Conservation (phyloP, 192 early-diverging fungal genomes). For the Linnemannia elongata region DNA sequence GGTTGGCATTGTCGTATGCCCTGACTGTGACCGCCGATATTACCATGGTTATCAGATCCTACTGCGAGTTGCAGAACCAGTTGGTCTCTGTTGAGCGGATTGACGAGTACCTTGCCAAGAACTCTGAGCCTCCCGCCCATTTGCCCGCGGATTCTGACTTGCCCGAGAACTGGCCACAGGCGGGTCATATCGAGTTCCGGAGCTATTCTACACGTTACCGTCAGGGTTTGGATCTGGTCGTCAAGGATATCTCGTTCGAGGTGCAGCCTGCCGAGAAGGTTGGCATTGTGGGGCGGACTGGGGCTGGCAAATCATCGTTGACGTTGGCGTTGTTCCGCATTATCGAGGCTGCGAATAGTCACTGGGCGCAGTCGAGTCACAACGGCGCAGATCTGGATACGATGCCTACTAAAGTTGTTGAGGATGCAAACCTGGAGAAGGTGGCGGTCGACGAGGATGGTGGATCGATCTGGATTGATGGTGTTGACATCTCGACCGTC, state of each 20-base stretch:
- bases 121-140: slow-evolving; percentile 76
- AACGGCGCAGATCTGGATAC: slow-evolving; percentile 4
- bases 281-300: slow-evolving; percentile 76
- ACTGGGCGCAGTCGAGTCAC: slow-evolving; percentile 33
- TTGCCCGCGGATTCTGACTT: slow-evolving; percentile 66
- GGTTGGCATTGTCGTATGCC: slow-evolving; percentile 85
- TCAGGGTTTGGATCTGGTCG: slow-evolving; percentile 80
- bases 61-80: slow-evolving; percentile 81
- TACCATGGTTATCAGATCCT: slow-evolving; percentile 77
- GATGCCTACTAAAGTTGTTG: slow-evolving; percentile 19
- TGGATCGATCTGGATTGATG: slow-evolving; percentile 33
- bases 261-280: slow-evolving; percentile 70
- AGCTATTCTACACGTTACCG: slow-evolving; percentile 89
- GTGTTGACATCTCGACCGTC: slow-evolving; percentile 22
- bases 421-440: slow-evolving; percentile 30
- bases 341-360: slow-evolving; percentile 58
- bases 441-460: slow-evolving; percentile 60
- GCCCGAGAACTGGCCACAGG: slow-evolving; percentile 76
- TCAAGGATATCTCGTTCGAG: slow-evolving; percentile 74
- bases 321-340: slow-evolving; percentile 63
- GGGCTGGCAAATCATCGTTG: slow-evolving; percentile 66
- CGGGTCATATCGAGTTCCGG: slow-evolving; percentile 79
- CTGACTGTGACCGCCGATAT: slow-evolving; percentile 80
- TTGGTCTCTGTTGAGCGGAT: slow-evolving; percentile 87
- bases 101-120: slow-evolving; percentile 84